Evolutionary conservation across 2,329 filamentous ascomycete species (phyloP).

Genomic region (Nothopassalora personata): DNA sequence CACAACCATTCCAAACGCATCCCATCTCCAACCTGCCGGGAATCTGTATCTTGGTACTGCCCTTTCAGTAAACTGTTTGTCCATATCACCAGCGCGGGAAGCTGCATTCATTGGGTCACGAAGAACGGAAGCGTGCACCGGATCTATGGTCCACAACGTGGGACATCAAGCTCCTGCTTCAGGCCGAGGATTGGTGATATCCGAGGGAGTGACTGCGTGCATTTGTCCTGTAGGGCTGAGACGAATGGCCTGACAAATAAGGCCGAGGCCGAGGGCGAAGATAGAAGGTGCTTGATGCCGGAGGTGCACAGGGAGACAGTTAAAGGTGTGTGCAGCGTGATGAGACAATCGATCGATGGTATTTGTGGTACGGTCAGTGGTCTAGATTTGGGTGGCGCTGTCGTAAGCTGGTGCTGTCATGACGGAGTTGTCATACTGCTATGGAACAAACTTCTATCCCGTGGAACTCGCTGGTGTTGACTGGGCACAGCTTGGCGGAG

Average conservation of each 20-base stretch:
- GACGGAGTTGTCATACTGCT: background rate
- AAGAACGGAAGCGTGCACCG: background rate
- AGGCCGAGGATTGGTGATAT: background rate
- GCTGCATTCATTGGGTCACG: background rate
- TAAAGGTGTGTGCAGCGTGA: background rate
- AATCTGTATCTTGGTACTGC: background rate
- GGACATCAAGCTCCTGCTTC: background rate
- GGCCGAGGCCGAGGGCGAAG: background rate
- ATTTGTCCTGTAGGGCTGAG: conserved; percentile 1
- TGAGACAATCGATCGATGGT: background rate
- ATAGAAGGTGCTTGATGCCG: background rate
- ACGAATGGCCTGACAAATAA: background rate
- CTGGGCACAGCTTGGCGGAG: background rate
- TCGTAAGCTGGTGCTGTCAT: background rate
- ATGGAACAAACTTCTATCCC: background rate
- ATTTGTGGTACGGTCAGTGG: background rate
- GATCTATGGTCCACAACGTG: conserved; percentile 1
- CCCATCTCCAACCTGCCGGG: background rate
- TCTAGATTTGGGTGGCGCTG: background rate
- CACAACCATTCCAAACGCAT: background rate
- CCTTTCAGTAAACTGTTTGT: background rate
- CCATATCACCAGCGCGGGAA: background rate
- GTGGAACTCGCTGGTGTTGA: background rate
- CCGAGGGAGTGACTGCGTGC: background rate
- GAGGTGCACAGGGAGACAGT: background rate